Conservation (phyloP, 345 rosid genomes). For the Eucalyptus sp. region DNA sequence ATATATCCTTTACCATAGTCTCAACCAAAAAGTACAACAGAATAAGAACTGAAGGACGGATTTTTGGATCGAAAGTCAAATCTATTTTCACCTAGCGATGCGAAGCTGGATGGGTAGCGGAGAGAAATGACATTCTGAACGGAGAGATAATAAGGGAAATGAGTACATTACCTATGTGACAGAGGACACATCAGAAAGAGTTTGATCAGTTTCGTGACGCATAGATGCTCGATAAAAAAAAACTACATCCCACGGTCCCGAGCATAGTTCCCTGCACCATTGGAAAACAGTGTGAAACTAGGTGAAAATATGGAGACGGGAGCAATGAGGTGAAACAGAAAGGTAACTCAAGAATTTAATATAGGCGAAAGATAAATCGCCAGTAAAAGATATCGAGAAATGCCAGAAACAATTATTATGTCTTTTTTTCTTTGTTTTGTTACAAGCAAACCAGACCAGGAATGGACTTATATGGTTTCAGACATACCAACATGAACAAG, state of each 20-base stretch:
- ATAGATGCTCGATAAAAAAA: conserved; percentile 71
- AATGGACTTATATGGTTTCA: neutral
- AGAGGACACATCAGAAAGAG: conserved; percentile 41
- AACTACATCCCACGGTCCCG: conserved; percentile 55
- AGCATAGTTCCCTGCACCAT: conserved; percentile 43
- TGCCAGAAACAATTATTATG: neutral
- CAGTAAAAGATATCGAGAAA: neutral
- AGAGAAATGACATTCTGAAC: neutral
- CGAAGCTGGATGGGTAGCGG: neutral
- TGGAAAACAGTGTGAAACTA: neutral
- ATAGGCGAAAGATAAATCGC: neutral
- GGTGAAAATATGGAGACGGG: neutral
- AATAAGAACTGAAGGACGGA: neutral
- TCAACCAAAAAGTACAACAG: neutral
- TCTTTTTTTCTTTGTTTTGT: neutral
- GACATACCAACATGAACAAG: neutral
- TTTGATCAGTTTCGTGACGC: conserved; percentile 46
- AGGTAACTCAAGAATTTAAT: neutral
- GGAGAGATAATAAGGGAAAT: neutral
- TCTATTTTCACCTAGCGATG: neutral
- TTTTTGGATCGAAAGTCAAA: too few relatives aligned
- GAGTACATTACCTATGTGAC: conserved; percentile 33
- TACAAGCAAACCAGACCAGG: neutral
- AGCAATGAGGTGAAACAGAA: neutral
- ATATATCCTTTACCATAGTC: too few relatives aligned